These are phyloP conservation scores for Kockovaella imperatae DNA, from an alignment of 768 basidiomycete species.

Conservation along the genomic window DNA sequence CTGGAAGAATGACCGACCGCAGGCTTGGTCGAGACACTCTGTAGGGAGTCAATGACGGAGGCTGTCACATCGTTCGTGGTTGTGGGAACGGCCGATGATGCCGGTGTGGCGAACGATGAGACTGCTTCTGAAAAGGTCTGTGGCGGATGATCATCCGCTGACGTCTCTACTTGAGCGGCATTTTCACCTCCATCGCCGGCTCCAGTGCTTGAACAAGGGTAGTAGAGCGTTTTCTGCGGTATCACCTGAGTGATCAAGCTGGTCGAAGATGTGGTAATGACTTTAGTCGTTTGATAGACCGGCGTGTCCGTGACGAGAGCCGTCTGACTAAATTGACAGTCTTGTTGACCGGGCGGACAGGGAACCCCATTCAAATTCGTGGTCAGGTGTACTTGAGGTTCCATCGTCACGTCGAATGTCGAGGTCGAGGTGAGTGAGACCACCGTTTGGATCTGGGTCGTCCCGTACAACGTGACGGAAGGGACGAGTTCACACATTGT, in stretches of 20 bases:
- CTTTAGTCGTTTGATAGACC: neutral
- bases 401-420: neutral
- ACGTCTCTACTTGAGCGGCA: too few relatives aligned
- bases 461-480: conserved; percentile 20
- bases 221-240: conserved; percentile 20
- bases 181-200: too few relatives aligned
- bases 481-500: conserved; percentile 12
- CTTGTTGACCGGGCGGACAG: neutral
- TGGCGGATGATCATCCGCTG: too few relatives aligned
- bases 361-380: neutral
- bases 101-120: too few relatives aligned
- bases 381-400: neutral
- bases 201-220: conserved; percentile 18
- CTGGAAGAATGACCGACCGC: too few relatives aligned
- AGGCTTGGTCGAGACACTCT: too few relatives aligned
- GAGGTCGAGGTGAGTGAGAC: conserved; percentile 4
- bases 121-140: conserved; percentile 1
- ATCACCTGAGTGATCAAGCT: conserved; percentile 12
- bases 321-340: too few relatives aligned
- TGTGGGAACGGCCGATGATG: too few relatives aligned
- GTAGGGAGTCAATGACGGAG: too few relatives aligned
- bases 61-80: too few relatives aligned
- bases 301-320: conserved; percentile 8
- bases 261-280: neutral
- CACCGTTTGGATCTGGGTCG: conserved; percentile 12